Evolutionary conservation across 345 rosid species (phyloP).

Genomic region (Populus deltoides): DNA sequence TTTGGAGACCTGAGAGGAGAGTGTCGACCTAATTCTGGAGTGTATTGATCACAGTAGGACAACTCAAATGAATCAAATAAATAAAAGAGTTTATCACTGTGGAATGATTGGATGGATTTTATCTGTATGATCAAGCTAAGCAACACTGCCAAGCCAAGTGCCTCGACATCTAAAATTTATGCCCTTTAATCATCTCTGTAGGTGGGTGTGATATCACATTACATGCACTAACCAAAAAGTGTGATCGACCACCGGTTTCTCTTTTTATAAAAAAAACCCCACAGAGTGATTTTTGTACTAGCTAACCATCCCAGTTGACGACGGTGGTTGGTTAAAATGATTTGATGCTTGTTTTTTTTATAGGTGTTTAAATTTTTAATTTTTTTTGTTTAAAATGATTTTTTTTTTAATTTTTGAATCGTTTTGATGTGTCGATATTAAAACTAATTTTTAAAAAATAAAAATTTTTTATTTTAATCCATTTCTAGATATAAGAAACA

Average conservation of each 20-base stretch:
- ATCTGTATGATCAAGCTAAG: background rate
- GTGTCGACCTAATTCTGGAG: background rate
- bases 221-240: background rate
- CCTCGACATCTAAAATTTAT: background rate
- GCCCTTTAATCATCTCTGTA: background rate
- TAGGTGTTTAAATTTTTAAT: too few species aligned
- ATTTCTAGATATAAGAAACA: too few species aligned
- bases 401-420: too few species aligned
- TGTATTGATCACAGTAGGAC: background rate
- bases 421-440: too few species aligned
- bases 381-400: too few species aligned
- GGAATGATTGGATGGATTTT: background rate
- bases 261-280: background rate
- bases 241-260: background rate
- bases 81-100: background rate
- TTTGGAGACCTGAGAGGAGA: background rate
- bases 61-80: background rate
- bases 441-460: too few species aligned
- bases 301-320: background rate
- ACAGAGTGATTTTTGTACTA: background rate
- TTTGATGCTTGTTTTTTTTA: too few species aligned
- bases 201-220: background rate
- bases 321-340: too few species aligned
- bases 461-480: too few species aligned
- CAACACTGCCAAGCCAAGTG: background rate